Base-by-base conservation (phyloP, 306 rosid genomes). In the Citrullus colocynthis region DNA sequence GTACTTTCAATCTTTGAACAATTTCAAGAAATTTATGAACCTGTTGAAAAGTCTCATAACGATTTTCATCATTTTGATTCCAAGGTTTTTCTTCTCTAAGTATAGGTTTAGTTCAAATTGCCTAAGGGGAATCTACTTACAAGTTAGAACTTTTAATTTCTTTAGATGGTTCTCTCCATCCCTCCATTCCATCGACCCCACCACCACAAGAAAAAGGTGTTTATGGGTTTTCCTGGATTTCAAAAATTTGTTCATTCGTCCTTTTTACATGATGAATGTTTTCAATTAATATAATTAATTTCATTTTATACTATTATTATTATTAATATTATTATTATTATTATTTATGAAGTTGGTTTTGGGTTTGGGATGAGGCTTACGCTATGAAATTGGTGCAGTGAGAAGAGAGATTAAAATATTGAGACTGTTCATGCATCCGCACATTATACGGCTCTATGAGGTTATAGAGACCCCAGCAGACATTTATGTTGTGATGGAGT, bases 361-460 rank as follows among this genome's bases (percentile, higher is more conserved):
- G 45, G 30, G 20, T 73, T 10, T 52, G 17, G 28, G 30, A 66
- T 39, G 71, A 73, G 80, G 62, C 15, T 75, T 78, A n/a, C 58
- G 58, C 17, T 17, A 61, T 79, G 62, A 82, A 82, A 79, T 74
- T 89, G 84, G 77, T 80, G 85, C 89, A 92, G 99, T 95, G 83
- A 91, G 96, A 85, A 88, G 99, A 78, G 97, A 95, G 85, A 95
- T 92, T 52, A 92, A 92, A 81, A 90, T 92, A 80, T 78, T 95
- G 74, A 91, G 99, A 77, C 80, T 92, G 84, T 92, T 95, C 82
- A 92, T 90, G 97, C 99, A 95, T 85, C 99, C 96, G 76, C 99
- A 95, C 84, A 92, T 95, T 63, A 89, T 91, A 82, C 85, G 97
- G 66, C 95, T 92, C 62, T 92, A 95, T 70, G 97, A 95, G 88